phyloP scores from a whole-genome alignment of 129 eudicot species.

The Flaveria robusta region DNA sequence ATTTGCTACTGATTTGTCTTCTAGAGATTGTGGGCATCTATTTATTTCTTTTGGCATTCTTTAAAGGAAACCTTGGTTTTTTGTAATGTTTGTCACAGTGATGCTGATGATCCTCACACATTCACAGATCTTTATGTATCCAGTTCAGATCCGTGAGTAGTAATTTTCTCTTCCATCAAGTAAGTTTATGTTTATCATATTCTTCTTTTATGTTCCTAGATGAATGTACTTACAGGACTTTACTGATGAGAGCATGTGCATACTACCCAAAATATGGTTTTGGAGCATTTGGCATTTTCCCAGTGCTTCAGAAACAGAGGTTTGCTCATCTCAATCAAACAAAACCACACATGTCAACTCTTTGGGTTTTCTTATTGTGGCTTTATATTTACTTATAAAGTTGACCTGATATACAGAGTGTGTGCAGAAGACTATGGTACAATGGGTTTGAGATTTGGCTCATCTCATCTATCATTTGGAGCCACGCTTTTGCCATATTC shows the following conservation, averaged over 20 bases:
- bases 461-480: conserved; percentile 76
- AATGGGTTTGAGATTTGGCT: conserved; percentile 94
- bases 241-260: conserved; percentile 84
- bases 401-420: conserved; percentile 44
- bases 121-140: conserved; percentile 83
- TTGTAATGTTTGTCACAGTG: conserved; percentile 40
- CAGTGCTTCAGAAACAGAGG: conserved; percentile 75
- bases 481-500: conserved; percentile 73
- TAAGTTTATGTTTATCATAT: conserved; percentile 5
- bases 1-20: conserved; percentile 19
- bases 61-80: neutral
- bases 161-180: conserved; percentile 4
- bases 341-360: neutral
- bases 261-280: conserved; percentile 81
- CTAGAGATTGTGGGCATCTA: conserved; percentile 5
- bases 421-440: conserved; percentile 67
- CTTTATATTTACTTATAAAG: conserved; percentile 22
- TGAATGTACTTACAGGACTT: conserved; percentile 48
- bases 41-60: neutral
- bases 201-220: conserved; percentile 16
- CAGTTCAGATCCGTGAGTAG: conserved; percentile 83
- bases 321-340: conserved; percentile 19
- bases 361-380: conserved; percentile 17
- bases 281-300: conserved; percentile 92
- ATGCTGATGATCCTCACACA: conserved; percentile 89